These are phyloP conservation scores for Rhizoclosmatium sp. DNA, from an alignment of 192 early-diverging fungal genomes.

Conservation along the genomic window DNA sequence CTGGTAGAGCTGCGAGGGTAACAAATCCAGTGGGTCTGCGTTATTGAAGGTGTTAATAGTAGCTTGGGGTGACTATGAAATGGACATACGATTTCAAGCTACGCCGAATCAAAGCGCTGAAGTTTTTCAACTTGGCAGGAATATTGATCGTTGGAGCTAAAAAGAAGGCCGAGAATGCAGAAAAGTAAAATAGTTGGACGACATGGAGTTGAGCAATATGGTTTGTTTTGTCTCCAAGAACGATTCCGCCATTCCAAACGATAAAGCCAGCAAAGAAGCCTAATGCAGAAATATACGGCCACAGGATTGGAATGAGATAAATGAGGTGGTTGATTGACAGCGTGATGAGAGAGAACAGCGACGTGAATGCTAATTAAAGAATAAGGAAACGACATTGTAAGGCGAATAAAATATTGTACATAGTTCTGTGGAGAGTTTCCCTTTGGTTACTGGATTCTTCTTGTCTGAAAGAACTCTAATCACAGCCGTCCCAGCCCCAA, in stretches of 20 bases:
- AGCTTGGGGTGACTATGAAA: not conserved
- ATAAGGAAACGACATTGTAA: not conserved
- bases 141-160: not conserved
- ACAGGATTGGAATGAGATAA: slow-evolving; percentile 40
- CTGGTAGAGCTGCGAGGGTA: not conserved
- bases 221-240: slow-evolving; percentile 85
- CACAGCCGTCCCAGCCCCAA: slow-evolving; percentile 59
- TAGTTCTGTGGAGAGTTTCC: slow-evolving; percentile 6
- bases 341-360: not conserved
- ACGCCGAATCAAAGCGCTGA: not conserved
- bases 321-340: slow-evolving; percentile 3
- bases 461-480: slow-evolving; percentile 33
- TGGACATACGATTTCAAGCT: not conserved
- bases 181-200: slow-evolving; percentile 89
- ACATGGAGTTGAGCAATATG: slow-evolving; percentile 82
- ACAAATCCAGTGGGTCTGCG: not conserved
- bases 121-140: not conserved
- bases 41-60: not conserved
- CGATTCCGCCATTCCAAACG: slow-evolving; percentile 82
- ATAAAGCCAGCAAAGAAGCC: slow-evolving; percentile 73
- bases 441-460: slow-evolving; percentile 35
- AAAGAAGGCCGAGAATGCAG: slow-evolving; percentile 26
- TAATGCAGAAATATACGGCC: slow-evolving; percentile 61
- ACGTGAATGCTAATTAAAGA: not conserved
- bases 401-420: not conserved